These are phyloP conservation scores for Amaranthus hypochondriacus DNA, from an alignment of 148 eudicot species.

Conservation along the genomic window DNA sequence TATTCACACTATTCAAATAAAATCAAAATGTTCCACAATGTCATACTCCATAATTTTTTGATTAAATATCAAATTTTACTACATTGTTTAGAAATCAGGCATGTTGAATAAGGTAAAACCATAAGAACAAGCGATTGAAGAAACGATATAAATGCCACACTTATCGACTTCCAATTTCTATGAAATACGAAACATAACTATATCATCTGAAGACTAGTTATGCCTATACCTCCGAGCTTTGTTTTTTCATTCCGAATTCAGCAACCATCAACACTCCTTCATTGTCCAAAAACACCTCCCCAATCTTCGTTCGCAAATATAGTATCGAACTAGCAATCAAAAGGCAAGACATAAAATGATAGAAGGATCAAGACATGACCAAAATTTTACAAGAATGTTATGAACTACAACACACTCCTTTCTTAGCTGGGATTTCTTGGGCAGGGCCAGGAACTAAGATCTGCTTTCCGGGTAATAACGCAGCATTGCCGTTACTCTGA, in stretches of 20 bases:
- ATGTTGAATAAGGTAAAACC: no score
- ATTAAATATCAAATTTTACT: no score
- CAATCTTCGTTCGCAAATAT: not conserved
- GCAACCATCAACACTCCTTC: not conserved
- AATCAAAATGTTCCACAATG: no score
- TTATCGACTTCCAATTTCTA: no score
- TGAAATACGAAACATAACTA: no score
- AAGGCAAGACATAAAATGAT: not conserved
- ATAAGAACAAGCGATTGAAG: no score
- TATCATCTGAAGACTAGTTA: no score
- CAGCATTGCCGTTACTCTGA: constrained; percentile 44
- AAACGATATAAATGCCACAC: no score
- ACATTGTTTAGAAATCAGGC: no score
- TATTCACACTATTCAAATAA: no score
- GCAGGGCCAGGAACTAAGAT: constrained; percentile 64
- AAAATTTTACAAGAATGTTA: constrained; percentile 3
- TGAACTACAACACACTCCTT: constrained; percentile 49
- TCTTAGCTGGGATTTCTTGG: constrained; percentile 56
- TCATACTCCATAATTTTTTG: no score
- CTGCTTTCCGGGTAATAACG: constrained; percentile 55
- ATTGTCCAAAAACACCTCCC: not conserved
- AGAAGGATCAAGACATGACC: not conserved
- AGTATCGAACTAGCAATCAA: not conserved
- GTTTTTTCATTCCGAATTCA: constrained; percentile 11
- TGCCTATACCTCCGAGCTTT: no score